A percentile compares a stretch with the other conserved stretches of the same genome.
phyloP scores from a whole-genome alignment of 2,329 filamentous ascomycete species.

The Clathrospora elynae region DNA sequence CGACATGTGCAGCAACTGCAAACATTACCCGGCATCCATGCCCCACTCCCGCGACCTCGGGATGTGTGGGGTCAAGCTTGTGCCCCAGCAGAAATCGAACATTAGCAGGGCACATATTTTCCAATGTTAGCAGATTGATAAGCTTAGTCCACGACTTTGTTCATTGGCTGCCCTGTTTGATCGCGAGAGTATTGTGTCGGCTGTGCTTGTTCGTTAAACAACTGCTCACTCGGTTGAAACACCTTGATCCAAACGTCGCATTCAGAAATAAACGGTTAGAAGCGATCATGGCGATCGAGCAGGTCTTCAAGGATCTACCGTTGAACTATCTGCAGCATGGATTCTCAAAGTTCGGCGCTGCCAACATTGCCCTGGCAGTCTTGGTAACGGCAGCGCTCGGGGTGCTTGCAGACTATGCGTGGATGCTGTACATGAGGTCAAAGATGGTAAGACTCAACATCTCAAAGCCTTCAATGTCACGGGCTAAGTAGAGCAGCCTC shows the following conservation, averaged over 20 bases:
- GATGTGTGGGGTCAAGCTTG: conserved; percentile 32
- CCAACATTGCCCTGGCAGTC: conserved; percentile 29
- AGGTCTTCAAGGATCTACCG: conserved; percentile 37
- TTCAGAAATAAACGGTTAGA: not conserved
- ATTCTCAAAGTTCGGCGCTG: conserved; percentile 38
- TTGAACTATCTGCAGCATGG: conserved; percentile 38
- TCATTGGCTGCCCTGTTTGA: not conserved
- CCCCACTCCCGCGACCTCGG: conserved; percentile 31
- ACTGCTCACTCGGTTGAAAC: not conserved
- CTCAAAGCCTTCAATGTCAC: no score
- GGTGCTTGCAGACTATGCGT: conserved; percentile 52
- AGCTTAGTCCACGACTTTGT: no score
- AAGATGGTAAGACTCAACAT: conserved; percentile 54
- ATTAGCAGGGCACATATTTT: no score
- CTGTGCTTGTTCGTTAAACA: not conserved
- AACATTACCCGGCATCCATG: conserved; percentile 30
- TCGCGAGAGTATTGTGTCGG: not conserved
- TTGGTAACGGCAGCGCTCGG: conserved; percentile 29
- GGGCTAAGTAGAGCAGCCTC: conserved; percentile 54
- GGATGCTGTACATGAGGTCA: conserved; percentile 57
- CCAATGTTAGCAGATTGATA: no score
- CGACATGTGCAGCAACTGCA: conserved; percentile 5
- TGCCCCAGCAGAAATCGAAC: no score
- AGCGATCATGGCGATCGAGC: conserved; percentile 37
- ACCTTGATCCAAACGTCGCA: not conserved